A percentile compares a stretch with the other conserved stretches of the same genome.
phyloP scores from a whole-genome alignment of 73 alveolate species.

The Tetrahymena borealis region DNA sequence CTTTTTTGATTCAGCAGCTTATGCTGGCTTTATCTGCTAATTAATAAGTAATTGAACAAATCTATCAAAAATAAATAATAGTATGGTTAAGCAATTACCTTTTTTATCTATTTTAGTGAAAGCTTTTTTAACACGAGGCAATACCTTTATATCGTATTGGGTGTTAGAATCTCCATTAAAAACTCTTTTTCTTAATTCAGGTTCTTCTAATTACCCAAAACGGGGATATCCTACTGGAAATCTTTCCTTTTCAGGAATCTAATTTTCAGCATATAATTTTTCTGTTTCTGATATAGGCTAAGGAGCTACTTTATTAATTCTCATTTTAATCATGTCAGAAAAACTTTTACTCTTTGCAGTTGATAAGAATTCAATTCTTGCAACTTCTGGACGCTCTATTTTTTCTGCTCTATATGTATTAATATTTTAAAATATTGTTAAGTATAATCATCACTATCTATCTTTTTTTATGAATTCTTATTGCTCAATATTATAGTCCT shows the following conservation, averaged over 20 bases:
- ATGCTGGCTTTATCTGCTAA: background rate
- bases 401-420: background rate
- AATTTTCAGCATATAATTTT: background rate
- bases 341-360: conserved; percentile 22
- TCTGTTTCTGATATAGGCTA: conserved; percentile 27
- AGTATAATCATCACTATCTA: background rate
- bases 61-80: no score
- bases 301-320: conserved; percentile 11
- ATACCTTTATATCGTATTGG: background rate
- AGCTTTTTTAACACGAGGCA: background rate
- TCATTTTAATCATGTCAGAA: conserved; percentile 8
- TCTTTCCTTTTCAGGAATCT: background rate
- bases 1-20: background rate
- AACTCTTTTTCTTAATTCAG: conserved; percentile 28
- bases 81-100: background rate
- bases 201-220: conserved; percentile 35
- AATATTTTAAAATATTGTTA: background rate
- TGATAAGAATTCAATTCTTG: conserved; percentile 22
- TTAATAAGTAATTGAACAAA: no score
- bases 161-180: conserved; percentile 37
- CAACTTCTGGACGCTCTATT: conserved; percentile 13
- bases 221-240: background rate
- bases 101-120: background rate
- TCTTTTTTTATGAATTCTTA: background rate
- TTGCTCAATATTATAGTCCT: background rate